phyloP scores from a whole-genome alignment of 768 basidiomycete species.

The Hortiboletus campestris region DNA sequence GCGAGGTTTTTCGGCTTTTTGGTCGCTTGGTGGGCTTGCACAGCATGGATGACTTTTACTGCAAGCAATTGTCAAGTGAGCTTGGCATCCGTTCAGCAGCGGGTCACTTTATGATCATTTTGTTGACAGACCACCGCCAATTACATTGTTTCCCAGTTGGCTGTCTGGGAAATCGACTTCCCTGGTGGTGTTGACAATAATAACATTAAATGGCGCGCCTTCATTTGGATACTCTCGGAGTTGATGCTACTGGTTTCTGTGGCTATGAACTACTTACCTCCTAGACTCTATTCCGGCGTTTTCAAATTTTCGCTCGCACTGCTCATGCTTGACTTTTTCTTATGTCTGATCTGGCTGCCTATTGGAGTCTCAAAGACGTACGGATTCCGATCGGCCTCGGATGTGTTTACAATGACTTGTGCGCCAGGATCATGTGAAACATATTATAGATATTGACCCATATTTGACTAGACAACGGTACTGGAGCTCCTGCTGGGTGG shows the following conservation, averaged over 20 bases:
- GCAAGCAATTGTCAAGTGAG: conserved; percentile 85
- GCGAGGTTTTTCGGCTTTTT: conserved; percentile 85
- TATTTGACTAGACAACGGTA: conserved; percentile 69
- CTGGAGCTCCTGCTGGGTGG: conserved; percentile 83
- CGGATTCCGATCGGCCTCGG: conserved; percentile 79
- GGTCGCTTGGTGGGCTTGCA: conserved; percentile 92
- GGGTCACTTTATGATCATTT: not conserved
- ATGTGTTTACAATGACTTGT: conserved; percentile 84
- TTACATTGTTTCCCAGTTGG: conserved; percentile 81
- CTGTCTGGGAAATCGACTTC: conserved; percentile 77
- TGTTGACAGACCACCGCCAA: conserved; percentile 73
- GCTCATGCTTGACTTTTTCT: conserved; percentile 83
- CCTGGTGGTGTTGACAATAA: conserved; percentile 71
- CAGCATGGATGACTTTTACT: conserved; percentile 95
- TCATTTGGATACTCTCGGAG: conserved; percentile 84
- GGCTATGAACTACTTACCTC: conserved; percentile 83
- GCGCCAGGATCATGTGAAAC: conserved; percentile 36
- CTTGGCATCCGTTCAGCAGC: not conserved
- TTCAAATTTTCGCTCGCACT: conserved; percentile 75
- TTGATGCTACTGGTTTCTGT: conserved; percentile 66
- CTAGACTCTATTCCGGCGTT: conserved; percentile 65
- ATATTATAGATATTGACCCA: not conserved
- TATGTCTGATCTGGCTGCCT: conserved; percentile 89
- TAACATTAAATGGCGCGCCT: conserved; percentile 82
- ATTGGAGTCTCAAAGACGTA: conserved; percentile 88